These are phyloP conservation scores for Boletus vermiculosoides DNA, from an alignment of 768 basidiomycete species.

Conservation along the genomic window DNA sequence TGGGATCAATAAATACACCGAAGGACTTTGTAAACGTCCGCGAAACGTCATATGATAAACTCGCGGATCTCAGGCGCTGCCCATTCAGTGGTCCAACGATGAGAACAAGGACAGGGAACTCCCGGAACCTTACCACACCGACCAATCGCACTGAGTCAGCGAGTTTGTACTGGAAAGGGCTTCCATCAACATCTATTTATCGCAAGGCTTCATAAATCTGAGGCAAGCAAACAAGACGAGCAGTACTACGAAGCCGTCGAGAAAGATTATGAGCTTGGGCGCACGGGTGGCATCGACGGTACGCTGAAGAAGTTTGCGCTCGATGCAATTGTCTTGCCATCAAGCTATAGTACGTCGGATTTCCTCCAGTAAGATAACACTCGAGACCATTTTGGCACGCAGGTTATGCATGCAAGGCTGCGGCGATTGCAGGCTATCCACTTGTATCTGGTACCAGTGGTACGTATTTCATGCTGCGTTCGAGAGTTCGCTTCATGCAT, in stretches of 20 bases:
- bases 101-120: constrained; percentile 51
- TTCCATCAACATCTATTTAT: background rate
- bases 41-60: constrained; percentile 51
- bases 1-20: constrained; percentile 49
- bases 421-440: constrained; percentile 39
- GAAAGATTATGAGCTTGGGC: constrained; percentile 46
- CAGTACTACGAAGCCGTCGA: constrained; percentile 45
- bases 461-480: background rate
- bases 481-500: constrained; percentile 10
- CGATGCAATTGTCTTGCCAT: constrained; percentile 52
- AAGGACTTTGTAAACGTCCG: constrained; percentile 49
- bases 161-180: background rate
- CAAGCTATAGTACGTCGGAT: constrained; percentile 13
- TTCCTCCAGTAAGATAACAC: background rate
- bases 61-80: constrained; percentile 61
- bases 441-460: constrained; percentile 37
- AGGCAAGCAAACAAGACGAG: constrained; percentile 28
- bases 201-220: constrained; percentile 22
- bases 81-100: constrained; percentile 56
- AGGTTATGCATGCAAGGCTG: constrained; percentile 29
- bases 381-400: background rate
- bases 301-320: constrained; percentile 44
- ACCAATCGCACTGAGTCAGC: constrained; percentile 35
- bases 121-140: constrained; percentile 33
- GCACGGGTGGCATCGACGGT: constrained; percentile 53